These are phyloP conservation scores for Rachicladosporium sp. DNA, from an alignment of 2,329 filamentous ascomycete species.

Conservation along the genomic window DNA sequence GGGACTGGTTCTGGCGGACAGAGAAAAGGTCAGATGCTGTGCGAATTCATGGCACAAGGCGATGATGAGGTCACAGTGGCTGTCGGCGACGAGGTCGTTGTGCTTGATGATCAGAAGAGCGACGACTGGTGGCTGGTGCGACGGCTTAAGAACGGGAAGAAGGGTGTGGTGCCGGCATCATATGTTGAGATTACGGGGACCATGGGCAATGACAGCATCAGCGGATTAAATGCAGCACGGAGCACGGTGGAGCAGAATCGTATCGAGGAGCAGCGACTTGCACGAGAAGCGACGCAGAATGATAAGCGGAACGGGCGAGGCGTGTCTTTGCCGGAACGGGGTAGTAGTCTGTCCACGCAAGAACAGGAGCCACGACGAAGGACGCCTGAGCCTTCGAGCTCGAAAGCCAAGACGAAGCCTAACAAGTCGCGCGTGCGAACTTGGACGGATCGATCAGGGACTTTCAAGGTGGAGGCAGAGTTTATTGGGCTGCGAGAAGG, in stretches of 20 bases:
- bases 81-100: slow-evolving; percentile 77
- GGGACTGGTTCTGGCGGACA: slow-evolving; percentile 39
- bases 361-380: slow-evolving; percentile 33
- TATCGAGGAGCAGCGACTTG: slow-evolving; percentile 69
- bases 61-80: slow-evolving; percentile 92
- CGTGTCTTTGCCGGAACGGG: slow-evolving; percentile 62
- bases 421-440: slow-evolving; percentile 72
- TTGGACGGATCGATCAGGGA: slow-evolving; percentile 91
- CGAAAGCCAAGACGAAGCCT: slow-evolving; percentile 58
- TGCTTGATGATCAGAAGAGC: slow-evolving; percentile 81
- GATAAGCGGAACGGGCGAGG: slow-evolving; percentile 52
- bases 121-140: slow-evolving; percentile 98
- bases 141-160: slow-evolving; percentile 78
- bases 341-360: slow-evolving; percentile 68
- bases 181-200: slow-evolving; percentile 82
- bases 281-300: slow-evolving; percentile 63
- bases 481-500: slow-evolving; percentile 90
- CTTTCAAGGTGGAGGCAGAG: slow-evolving; percentile 94
- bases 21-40: slow-evolving; percentile 77
- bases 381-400: too few relatives aligned
- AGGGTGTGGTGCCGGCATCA: slow-evolving; percentile 91
- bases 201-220: slow-evolving; percentile 38
- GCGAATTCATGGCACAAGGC: slow-evolving; percentile 93
- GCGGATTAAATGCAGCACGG: slow-evolving; percentile 46
- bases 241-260: slow-evolving; percentile 67